Percentiles rank a stretch among this genome's conserved stretches.
Evolutionary conservation across 2,329 filamentous ascomycete genomes (phyloP).

Genomic region (Aspergillus vadensis): DNA sequence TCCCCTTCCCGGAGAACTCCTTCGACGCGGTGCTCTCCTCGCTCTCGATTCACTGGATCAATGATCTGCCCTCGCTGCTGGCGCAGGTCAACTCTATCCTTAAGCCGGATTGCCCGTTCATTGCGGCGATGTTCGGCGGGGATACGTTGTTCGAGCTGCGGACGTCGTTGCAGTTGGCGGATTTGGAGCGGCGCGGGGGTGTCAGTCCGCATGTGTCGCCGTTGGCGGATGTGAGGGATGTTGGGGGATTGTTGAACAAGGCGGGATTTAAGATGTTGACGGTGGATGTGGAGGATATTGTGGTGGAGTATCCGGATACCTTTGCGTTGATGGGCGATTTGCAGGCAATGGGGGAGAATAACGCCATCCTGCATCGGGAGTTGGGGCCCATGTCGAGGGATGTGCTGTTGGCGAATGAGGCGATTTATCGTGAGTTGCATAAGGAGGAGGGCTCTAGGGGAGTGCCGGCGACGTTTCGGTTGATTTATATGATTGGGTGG

Average conservation of each 20-base stretch:
- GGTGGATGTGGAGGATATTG: constrained; percentile 94
- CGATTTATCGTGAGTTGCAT: constrained; percentile 85
- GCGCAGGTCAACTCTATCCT: constrained; percentile 82
- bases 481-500: constrained; percentile 99
- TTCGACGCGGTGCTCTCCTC: constrained; percentile 93
- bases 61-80: constrained; percentile 85
- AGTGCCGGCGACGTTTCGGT: constrained; percentile 86
- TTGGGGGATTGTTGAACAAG: constrained; percentile 81
- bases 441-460: constrained; percentile 68
- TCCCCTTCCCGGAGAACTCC: constrained; percentile 73
- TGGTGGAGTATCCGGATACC: constrained; percentile 88
- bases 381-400: constrained; percentile 76
- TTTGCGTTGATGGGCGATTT: constrained; percentile 92
- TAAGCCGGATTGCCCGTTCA: constrained; percentile 87
- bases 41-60: constrained; percentile 93
- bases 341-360: constrained; percentile 94
- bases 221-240: constrained; percentile 85
- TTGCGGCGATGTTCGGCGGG: constrained; percentile 94
- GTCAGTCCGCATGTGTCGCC: constrained; percentile 90
- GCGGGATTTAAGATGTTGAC: constrained; percentile 95
- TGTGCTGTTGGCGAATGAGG: constrained; percentile 81
- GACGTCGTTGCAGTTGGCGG: constrained; percentile 88
- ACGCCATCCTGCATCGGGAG: constrained; percentile 83
- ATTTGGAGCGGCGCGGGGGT: constrained; percentile 86
- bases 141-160: constrained; percentile 93